Evolutionary conservation across 345 rosid genomes (phyloP).

Genomic region (Gossypium australe): DNA sequence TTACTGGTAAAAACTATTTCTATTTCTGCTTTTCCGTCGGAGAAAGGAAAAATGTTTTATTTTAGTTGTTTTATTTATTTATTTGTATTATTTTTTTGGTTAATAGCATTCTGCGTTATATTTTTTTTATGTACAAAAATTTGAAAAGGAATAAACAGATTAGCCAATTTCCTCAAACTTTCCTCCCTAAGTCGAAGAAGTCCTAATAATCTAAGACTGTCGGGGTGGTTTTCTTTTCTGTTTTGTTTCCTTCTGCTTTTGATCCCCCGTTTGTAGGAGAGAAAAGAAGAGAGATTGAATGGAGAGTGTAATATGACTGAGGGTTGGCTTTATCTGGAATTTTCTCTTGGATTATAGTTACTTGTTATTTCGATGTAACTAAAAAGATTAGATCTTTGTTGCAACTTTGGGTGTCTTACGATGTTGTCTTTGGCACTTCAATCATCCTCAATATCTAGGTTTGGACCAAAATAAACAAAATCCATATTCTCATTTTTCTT

Average conservation of each 20-base stretch:
- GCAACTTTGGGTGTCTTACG: constrained; percentile 60
- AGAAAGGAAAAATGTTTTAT: background rate
- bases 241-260: background rate
- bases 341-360: constrained; percentile 56
- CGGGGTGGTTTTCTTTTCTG: background rate
- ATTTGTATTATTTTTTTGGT: background rate
- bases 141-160: background rate
- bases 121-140: too few species aligned
- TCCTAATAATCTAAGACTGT: background rate
- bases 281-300: constrained; percentile 27
- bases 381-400: constrained; percentile 60
- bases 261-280: constrained; percentile 16
- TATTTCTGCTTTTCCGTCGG: background rate
- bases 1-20: background rate
- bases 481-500: constrained; percentile 10
- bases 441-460: constrained; percentile 81
- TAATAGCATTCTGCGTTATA: background rate
- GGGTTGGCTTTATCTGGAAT: constrained; percentile 54
- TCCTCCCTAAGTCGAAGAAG: background rate
- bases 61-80: background rate
- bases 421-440: constrained; percentile 50
- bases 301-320: constrained; percentile 77
- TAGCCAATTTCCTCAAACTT: background rate
- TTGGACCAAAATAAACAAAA: constrained; percentile 1
- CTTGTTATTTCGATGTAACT: constrained; percentile 58